These are phyloP conservation scores for Hamigera avellanea DNA, from an alignment of 495 filamentous ascomycete species.

Conservation along the genomic window DNA sequence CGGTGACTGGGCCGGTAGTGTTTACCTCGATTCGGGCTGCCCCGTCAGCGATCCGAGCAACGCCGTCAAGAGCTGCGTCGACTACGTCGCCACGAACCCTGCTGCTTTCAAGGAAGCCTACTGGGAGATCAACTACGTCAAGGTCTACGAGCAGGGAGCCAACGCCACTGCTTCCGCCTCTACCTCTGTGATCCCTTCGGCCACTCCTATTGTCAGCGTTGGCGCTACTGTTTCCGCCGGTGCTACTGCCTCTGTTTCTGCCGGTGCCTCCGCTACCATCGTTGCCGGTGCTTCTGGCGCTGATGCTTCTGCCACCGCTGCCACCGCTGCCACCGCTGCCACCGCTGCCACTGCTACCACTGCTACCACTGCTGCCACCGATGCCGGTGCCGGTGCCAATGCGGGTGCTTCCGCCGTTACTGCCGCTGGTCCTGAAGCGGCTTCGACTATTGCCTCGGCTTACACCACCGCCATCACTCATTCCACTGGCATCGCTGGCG, in stretches of 20 bases:
- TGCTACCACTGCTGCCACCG: too few species aligned
- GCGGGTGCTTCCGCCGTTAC: neutral
- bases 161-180: conserved; percentile 18
- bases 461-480: neutral
- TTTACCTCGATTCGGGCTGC: conserved; percentile 36
- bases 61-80: conserved; percentile 43
- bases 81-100: conserved; percentile 54
- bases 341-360: neutral
- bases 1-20: conserved; percentile 48
- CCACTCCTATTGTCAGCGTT: conserved; percentile 62
- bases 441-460: too few species aligned
- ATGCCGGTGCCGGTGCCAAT: neutral
- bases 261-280: too few species aligned
- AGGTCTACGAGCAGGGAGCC: conserved; percentile 47
- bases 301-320: neutral
- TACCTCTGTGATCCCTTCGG: conserved; percentile 27
- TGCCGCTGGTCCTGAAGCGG: too few species aligned
- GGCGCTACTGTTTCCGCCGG: conserved; percentile 1
- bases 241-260: conserved; percentile 1
- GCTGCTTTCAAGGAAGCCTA: conserved; percentile 47
- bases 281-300: too few species aligned
- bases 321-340: neutral
- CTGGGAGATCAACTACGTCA: conserved; percentile 55
- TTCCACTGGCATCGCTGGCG: neutral
- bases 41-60: conserved; percentile 20